Evolutionary conservation across 2,329 filamentous ascomycete species (phyloP).

Genomic region (Aspergillus latus): DNA sequence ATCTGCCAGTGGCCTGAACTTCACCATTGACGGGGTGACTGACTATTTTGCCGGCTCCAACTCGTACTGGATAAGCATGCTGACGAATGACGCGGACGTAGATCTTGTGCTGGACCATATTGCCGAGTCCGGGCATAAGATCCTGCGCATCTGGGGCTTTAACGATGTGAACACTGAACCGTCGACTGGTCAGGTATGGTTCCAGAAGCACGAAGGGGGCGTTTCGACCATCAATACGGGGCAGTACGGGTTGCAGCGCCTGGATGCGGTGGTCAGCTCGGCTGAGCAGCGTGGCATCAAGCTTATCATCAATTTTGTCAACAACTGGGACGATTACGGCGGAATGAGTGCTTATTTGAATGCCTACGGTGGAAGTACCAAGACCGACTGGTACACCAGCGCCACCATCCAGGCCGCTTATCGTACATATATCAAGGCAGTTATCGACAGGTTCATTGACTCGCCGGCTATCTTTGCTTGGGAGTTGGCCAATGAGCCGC

Average conservation of each 20-base stretch:
- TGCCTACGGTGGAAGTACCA: slow-evolving; percentile 52
- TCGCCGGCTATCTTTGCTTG: slow-evolving; percentile 64
- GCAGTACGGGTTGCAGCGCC: slow-evolving; percentile 60
- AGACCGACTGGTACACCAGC: slow-evolving; percentile 59
- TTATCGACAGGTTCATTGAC: slow-evolving; percentile 60
- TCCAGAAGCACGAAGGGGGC: slow-evolving; percentile 40
- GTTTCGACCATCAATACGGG: slow-evolving; percentile 61
- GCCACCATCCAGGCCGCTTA: slow-evolving; percentile 57
- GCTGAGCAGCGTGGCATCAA: slow-evolving; percentile 62
- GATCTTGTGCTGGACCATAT: slow-evolving; percentile 40
- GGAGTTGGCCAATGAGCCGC: slow-evolving; percentile 69
- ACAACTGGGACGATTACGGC: slow-evolving; percentile 69
- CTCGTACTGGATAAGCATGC: slow-evolving; percentile 54
- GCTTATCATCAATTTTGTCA: slow-evolving; percentile 59
- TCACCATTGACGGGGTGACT: slow-evolving; percentile 41
- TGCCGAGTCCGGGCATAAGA: slow-evolving; percentile 45
- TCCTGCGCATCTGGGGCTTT: slow-evolving; percentile 56
- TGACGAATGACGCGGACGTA: slow-evolving; percentile 51
- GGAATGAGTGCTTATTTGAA: slow-evolving; percentile 60
- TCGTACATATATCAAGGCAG: slow-evolving; percentile 59
- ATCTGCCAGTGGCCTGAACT: slow-evolving; percentile 29
- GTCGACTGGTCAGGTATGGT: slow-evolving; percentile 47
- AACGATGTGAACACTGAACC: slow-evolving; percentile 48
- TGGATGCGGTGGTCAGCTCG: slow-evolving; percentile 63
- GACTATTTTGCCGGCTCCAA: slow-evolving; percentile 52